phyloP scores from a whole-genome alignment of 2,329 filamentous ascomycete species.

The Arthrobotrys entomopaga region DNA sequence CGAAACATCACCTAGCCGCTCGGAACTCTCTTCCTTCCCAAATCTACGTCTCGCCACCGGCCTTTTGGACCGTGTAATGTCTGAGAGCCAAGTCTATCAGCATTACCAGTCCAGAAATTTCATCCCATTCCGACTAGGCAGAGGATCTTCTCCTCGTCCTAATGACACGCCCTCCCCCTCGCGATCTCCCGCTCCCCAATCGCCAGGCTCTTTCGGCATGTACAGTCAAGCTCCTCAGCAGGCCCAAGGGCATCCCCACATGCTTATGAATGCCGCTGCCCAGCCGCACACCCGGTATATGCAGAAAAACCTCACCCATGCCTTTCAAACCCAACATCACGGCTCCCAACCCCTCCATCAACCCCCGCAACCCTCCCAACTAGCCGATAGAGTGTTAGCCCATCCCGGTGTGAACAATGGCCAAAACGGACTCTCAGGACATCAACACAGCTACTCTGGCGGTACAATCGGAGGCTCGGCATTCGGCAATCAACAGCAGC shows the following conservation, averaged over 20 bases:
- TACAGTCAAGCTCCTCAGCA: conserved; percentile 56
- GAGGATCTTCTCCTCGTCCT: conserved; percentile 55
- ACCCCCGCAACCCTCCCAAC: conserved; percentile 57
- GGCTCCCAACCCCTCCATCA: conserved; percentile 60
- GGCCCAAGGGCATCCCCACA: conserved; percentile 58
- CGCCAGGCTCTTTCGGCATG: conserved; percentile 57
- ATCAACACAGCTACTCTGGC: conserved; percentile 66
- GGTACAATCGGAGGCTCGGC: conserved; percentile 64
- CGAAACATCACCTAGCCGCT: not conserved
- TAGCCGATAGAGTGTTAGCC: conserved; percentile 43
- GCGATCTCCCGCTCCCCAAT: conserved; percentile 66
- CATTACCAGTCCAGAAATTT: conserved; percentile 55
- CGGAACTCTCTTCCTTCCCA: not conserved
- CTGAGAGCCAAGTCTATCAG: conserved; percentile 55
- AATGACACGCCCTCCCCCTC: conserved; percentile 69
- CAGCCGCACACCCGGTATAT: conserved; percentile 58
- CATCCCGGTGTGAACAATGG: conserved; percentile 51
- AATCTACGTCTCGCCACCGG: not conserved
- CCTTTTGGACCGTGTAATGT: conserved; percentile 47
- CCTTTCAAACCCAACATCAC: conserved; percentile 60
- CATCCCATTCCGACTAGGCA: conserved; percentile 52
- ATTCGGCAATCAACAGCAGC: conserved; percentile 56
- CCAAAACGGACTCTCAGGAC: conserved; percentile 61
- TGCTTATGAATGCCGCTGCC: conserved; percentile 57
- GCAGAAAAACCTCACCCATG: conserved; percentile 57